phyloP scores from a whole-genome alignment of 2,329 filamentous ascomycete species.

The Pyrenophora tritici-repentis region DNA sequence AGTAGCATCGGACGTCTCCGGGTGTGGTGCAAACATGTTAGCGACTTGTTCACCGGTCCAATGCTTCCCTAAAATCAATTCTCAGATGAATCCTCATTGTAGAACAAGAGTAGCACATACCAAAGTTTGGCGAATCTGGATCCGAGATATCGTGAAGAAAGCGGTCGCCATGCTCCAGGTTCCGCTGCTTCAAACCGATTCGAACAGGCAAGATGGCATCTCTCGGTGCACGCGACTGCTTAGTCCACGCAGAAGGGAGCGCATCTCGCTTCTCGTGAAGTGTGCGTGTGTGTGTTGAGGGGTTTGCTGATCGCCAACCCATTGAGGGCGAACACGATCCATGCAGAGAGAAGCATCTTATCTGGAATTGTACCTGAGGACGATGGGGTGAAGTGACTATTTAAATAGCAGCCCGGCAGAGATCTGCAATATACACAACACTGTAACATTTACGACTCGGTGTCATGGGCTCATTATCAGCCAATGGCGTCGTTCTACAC shows the following conservation, averaged over 20 bases:
- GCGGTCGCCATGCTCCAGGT: conserved; percentile 20
- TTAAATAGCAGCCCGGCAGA: no score
- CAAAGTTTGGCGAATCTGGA: conserved; percentile 24
- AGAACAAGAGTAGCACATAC: background rate
- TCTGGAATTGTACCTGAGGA: background rate
- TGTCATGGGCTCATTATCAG: no score
- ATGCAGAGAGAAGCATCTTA: conserved; percentile 16
- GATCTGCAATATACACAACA: no score
- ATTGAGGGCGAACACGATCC: conserved; percentile 10
- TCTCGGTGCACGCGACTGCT: conserved; percentile 16
- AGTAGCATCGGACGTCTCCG: conserved; percentile 15
- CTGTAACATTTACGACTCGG: no score
- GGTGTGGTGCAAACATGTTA: conserved; percentile 22
- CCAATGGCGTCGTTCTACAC: no score
- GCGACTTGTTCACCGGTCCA: conserved; percentile 22
- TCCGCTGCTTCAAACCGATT: conserved; percentile 18
- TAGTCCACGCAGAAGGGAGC: conserved; percentile 18
- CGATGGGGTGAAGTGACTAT: no score
- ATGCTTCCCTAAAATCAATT: conserved; percentile 10
- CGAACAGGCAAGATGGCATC: conserved; percentile 16
- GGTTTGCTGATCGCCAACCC: conserved; percentile 7
- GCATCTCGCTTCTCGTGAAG: conserved; percentile 21
- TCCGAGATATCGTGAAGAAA: conserved; percentile 23
- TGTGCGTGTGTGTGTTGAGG: conserved; percentile 4
- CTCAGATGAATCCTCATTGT: background rate